These are phyloP conservation scores for Pseudogymnoascus sp. DNA, from an alignment of 2,329 filamentous ascomycete species.

Conservation along the genomic window DNA sequence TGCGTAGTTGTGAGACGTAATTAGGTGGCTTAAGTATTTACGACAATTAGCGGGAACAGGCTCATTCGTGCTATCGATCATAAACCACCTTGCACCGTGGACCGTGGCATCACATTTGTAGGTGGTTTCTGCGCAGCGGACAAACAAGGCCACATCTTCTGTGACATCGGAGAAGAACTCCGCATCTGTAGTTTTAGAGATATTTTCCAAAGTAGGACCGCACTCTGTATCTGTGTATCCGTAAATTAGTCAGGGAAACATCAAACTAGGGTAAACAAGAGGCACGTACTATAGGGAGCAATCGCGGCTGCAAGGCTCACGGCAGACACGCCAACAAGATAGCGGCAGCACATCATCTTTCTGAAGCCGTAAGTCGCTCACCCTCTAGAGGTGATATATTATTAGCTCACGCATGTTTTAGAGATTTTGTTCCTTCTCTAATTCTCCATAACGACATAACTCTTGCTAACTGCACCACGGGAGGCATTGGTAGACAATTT, in stretches of 20 bases:
- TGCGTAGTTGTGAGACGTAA: neutral
- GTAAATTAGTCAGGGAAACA: neutral
- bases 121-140: neutral
- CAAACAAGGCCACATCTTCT: neutral
- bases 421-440: too few species aligned
- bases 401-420: neutral
- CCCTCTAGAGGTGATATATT: neutral
- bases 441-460: too few species aligned
- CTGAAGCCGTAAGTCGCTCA: too few species aligned
- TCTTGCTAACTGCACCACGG: too few species aligned
- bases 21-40: neutral
- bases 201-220: too few species aligned
- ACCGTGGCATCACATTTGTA: neutral
- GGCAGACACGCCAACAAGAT: neutral
- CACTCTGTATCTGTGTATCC: neutral
- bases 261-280: neutral
- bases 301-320: neutral
- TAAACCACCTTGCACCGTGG: neutral
- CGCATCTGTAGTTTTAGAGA: too few species aligned
- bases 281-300: neutral
- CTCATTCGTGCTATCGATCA: neutral
- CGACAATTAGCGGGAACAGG: neutral
- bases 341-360: neutral
- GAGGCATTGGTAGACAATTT: neutral
- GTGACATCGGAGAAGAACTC: neutral